A percentile compares a stretch with the other conserved stretches of the same genome.
These are phyloP conservation scores for Dendrobium nobile DNA, from an alignment of 106 monocot species.

Conservation along the genomic window DNA sequence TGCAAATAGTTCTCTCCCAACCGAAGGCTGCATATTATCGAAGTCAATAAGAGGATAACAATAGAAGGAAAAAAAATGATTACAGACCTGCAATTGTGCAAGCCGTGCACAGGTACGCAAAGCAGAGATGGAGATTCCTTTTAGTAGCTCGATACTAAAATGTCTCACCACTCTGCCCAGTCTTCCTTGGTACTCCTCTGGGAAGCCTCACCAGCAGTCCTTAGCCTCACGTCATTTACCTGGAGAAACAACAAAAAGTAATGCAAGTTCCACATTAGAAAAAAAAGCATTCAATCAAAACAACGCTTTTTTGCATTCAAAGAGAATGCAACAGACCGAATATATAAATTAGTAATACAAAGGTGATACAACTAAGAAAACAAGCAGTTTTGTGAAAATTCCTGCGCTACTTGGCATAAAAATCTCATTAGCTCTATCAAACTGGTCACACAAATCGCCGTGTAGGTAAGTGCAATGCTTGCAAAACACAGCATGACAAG, in stretches of 20 bases:
- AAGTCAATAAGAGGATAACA: conserved; percentile 9
- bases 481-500: background rate
- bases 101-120: conserved; percentile 92
- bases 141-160: conserved; percentile 97
- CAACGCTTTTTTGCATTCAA: background rate
- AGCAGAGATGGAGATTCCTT: conserved; percentile 96
- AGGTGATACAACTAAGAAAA: background rate
- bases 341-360: background rate
- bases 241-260: conserved; percentile 16
- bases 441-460: background rate
- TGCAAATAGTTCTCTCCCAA: conserved; percentile 95
- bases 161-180: conserved; percentile 99
- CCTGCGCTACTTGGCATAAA: background rate
- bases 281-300: background rate
- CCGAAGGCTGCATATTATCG: conserved; percentile 70
- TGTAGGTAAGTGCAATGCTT: background rate
- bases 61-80: background rate
- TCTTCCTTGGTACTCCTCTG: conserved; percentile 98
- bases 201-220: conserved; percentile 94
- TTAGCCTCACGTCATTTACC: conserved; percentile 87
- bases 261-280: background rate
- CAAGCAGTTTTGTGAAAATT: background rate
- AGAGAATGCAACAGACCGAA: background rate
- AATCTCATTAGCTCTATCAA: background rate
- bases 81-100: conserved; percentile 82